phyloP scores from a whole-genome alignment of 164 flowering plant genomes.

The Paratinospora sagittata region DNA sequence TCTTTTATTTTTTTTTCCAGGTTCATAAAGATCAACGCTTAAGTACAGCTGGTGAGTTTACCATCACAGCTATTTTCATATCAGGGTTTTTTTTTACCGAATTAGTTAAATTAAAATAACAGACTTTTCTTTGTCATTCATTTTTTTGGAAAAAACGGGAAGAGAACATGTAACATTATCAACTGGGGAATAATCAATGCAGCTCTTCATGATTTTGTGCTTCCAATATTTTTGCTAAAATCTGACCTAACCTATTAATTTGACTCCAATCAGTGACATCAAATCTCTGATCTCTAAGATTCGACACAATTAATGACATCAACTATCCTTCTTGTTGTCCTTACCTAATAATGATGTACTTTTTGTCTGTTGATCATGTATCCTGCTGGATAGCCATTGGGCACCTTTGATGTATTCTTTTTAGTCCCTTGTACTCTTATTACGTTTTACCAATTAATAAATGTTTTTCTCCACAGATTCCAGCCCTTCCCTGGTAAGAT shows the following conservation, averaged over 20 bases:
- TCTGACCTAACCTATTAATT: not conserved
- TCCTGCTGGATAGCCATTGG: not conserved
- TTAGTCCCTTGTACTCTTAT: not conserved
- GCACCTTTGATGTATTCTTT: not conserved
- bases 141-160: not conserved
- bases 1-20: conserved; percentile 30
- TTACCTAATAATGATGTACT: not conserved
- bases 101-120: not conserved
- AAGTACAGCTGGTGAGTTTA: conserved; percentile 35
- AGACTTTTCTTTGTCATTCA: not conserved
- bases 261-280: not conserved
- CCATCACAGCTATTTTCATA: not conserved
- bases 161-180: not conserved
- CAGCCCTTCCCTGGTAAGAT: conserved; percentile 14
- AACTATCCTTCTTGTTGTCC: not conserved
- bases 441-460: not conserved
- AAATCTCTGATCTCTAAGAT: not conserved
- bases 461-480: conserved; percentile 23
- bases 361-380: not conserved
- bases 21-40: conserved; percentile 27
- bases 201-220: not conserved
- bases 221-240: not conserved
- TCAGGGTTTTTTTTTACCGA: not conserved
- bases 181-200: not conserved
- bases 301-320: not conserved